phyloP scores from a whole-genome alignment of 768 basidiomycete species.

The Phlebiopsis gigantea region DNA sequence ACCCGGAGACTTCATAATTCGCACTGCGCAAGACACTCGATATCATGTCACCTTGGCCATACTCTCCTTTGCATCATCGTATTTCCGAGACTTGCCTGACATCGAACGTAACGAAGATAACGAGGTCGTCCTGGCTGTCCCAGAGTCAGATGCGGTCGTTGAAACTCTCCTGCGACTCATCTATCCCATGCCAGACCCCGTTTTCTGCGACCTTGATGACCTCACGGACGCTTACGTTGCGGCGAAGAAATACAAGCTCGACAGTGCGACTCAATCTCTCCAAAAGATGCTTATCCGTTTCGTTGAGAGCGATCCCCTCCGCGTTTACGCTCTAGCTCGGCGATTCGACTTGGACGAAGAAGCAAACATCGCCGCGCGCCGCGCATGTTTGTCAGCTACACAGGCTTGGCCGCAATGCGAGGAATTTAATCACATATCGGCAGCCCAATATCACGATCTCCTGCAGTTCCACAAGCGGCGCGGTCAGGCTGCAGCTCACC shows the following conservation, averaged over 20 bases:
- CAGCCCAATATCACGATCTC: conserved; percentile 63
- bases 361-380: conserved; percentile 51
- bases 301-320: conserved; percentile 42
- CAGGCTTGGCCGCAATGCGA: conserved; percentile 53
- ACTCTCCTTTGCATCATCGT: conserved; percentile 57
- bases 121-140: conserved; percentile 47
- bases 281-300: conserved; percentile 48
- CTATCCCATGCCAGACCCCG: conserved; percentile 57
- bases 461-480: conserved; percentile 56
- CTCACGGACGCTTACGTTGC: conserved; percentile 45
- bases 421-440: conserved; percentile 61
- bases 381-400: conserved; percentile 50
- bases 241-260: conserved; percentile 63
- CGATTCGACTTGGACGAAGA: conserved; percentile 62
- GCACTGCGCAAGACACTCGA: not conserved
- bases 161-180: conserved; percentile 51
- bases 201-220: conserved; percentile 45
- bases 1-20: conserved; percentile 2
- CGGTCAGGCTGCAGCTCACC: conserved; percentile 39
- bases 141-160: conserved; percentile 43
- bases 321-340: conserved; percentile 68
- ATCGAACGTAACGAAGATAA: conserved; percentile 23
- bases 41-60: conserved; percentile 25
- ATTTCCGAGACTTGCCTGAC: conserved; percentile 65
- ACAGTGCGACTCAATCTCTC: conserved; percentile 39